These are phyloP conservation scores for Rhytidhysteron rufulum DNA, from an alignment of 2,329 filamentous ascomycete species.

Conservation along the genomic window DNA sequence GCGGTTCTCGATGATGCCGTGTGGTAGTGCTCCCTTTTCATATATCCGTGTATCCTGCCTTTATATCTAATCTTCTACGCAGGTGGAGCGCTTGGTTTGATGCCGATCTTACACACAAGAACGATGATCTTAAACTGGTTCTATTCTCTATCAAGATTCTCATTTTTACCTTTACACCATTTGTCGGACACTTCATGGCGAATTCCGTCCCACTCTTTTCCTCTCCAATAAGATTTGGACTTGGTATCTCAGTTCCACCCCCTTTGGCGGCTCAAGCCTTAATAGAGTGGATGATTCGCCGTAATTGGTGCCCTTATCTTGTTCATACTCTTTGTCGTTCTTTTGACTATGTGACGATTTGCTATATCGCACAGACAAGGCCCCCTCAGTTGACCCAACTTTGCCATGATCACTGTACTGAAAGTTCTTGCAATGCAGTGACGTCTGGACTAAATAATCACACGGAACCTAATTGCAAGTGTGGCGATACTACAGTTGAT, in stretches of 20 bases:
- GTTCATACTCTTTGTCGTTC: not conserved
- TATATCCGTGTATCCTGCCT: too few relatives aligned
- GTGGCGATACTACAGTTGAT: too few relatives aligned
- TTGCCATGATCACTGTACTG: too few relatives aligned
- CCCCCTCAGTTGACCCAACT: too few relatives aligned
- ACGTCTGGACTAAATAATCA: too few relatives aligned
- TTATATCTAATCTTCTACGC: too few relatives aligned
- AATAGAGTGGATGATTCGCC: not conserved
- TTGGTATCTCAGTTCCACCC: not conserved
- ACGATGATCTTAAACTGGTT: not conserved
- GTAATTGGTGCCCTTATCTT: not conserved
- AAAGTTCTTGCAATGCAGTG: too few relatives aligned
- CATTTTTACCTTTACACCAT: not conserved
- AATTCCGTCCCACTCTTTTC: not conserved
- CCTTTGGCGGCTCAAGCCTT: not conserved
- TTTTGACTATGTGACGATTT: not conserved
- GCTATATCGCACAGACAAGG: not conserved
- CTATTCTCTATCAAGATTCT: constrained; percentile 1
- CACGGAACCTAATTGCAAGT: too few relatives aligned
- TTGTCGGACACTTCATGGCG: not conserved
- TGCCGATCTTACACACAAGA: not conserved
- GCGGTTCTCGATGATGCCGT: not conserved
- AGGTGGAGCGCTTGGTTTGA: not conserved
- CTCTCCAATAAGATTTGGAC: not conserved
- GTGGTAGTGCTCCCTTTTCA: too few relatives aligned